Conservation (phyloP, 305 asterid genomes). For the Solanum hybrid region DNA sequence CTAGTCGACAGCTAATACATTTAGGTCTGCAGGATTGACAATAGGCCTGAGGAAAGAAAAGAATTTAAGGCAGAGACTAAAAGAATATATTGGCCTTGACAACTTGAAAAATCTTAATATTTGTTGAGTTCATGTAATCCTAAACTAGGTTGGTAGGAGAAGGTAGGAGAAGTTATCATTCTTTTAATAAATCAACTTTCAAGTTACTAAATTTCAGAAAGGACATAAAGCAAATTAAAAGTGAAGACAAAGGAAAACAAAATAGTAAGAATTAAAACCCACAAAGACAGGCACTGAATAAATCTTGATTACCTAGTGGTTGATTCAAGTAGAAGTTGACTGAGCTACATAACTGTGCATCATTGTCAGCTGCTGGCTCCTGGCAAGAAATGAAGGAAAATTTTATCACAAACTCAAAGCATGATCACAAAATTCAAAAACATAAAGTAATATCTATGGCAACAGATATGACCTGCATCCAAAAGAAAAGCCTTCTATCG, state of each 20-base stretch:
- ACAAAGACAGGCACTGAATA: neutral
- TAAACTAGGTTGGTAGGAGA: neutral
- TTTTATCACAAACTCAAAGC: constrained; percentile 4
- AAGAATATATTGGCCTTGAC: neutral
- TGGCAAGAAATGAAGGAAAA: constrained; percentile 31
- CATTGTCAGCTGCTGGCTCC: constrained; percentile 79
- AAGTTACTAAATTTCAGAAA: neutral
- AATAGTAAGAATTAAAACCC: neutral
- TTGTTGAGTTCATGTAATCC: neutral
- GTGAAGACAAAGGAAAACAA: neutral
- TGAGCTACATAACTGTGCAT: constrained; percentile 54
- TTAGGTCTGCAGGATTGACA: neutral
- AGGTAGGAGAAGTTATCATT: neutral
- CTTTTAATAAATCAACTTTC: neutral
- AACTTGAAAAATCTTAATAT: neutral
- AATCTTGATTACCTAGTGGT: constrained; percentile 51
- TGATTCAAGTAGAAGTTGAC: constrained; percentile 74
- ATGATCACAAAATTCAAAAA: neutral
- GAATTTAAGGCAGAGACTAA: neutral
- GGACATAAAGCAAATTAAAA: neutral
- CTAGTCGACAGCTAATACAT: neutral
- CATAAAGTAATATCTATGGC: neutral
- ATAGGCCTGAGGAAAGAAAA: neutral
- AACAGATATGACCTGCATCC: constrained; percentile 77
- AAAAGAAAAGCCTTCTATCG: constrained; percentile 83